Base-by-base conservation (phyloP, 371 early-diverging fungal species). In the Mucor ambiguus region DNA sequence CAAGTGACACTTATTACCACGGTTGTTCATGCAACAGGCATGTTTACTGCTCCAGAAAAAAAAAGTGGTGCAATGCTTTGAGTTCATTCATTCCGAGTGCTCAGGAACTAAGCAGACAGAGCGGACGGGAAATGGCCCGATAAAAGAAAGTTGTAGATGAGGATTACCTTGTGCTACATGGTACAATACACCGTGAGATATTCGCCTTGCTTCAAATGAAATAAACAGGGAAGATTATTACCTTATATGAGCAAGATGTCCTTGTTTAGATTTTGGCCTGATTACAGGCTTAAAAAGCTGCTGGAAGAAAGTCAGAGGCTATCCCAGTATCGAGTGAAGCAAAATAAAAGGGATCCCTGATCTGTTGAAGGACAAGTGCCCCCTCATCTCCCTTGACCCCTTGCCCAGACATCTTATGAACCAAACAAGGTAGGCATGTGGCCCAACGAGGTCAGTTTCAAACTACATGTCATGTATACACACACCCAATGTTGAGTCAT, bases 181-280 rank as follows among this genome's bases (percentile, higher is more conserved):
- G 54, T 54, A 54, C 54, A 54, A 54, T 29, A 54, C 26, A 54
- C 54, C 54, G 54, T 54, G 54, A 54, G 54, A 54, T 54, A 54
- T 54, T 54, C 29, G 28, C 29, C 26, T 26, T 26, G 29, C 54
- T 29, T 54, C 54, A 54, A 54, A 54, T 54, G 16, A 54, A 54
- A 54, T 26, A 26, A 54, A 54, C 14, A 54, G 54, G 29, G 29
- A 54, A 28, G 4, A 29, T 29, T 54, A 26, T 54, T 54, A 29
- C 54, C 54, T 54, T 54, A 28, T 54, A 16, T 54, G 29, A 28
- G 22, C 54, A 54, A 54, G 54, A 29, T 54, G 18, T 54, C 54
- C 54, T 54, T 54, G 26, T 54, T 29, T 54, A 54, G 54, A 54
- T 54, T 26, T 24, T 54, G 29, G 28, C n/a, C 46, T 46, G 46